Evolutionary conservation across 345 rosid species (phyloP).

Genomic region (Moricandia arvensis): DNA sequence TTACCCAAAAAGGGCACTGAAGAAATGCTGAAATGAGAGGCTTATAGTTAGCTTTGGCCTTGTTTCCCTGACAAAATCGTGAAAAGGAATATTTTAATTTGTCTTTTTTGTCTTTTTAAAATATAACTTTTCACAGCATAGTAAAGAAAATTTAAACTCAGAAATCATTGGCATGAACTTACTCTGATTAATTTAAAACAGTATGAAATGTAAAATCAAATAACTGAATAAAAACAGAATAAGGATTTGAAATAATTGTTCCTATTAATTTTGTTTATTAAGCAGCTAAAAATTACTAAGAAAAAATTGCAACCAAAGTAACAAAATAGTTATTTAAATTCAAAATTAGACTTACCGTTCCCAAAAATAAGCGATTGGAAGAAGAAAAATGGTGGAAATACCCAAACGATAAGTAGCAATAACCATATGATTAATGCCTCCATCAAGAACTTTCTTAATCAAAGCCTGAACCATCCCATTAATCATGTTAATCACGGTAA

Average conservation of each 20-base stretch:
- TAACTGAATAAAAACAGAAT: not conserved
- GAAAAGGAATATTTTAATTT: not conserved
- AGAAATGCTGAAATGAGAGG: slow-evolving; percentile 50
- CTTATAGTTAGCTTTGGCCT: slow-evolving; percentile 64
- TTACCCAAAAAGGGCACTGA: slow-evolving; percentile 69
- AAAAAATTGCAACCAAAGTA: not conserved
- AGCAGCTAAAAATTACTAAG: not conserved
- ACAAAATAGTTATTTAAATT: not conserved
- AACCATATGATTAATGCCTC: slow-evolving; percentile 55
- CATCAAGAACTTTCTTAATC: slow-evolving; percentile 57
- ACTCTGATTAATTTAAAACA: not conserved
- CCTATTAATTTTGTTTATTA: not conserved
- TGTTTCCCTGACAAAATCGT: slow-evolving; percentile 47
- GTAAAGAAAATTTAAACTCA: not conserved
- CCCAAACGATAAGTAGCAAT: slow-evolving; percentile 56
- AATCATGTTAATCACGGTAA: slow-evolving; percentile 35
- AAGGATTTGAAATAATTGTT: not conserved
- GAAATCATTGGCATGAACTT: not conserved
- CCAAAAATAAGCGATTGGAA: slow-evolving; percentile 55
- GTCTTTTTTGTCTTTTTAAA: not conserved
- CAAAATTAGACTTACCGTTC: slow-evolving; percentile 47
- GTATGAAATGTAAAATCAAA: not conserved
- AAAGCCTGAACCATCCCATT: slow-evolving; percentile 50
- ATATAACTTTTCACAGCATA: not conserved
- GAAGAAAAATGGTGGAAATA: slow-evolving; percentile 50